Percentiles rank a stretch among this genome's conserved stretches.
Evolutionary conservation across 345 rosid genomes (phyloP).

Genomic region (Citrus australasica): DNA sequence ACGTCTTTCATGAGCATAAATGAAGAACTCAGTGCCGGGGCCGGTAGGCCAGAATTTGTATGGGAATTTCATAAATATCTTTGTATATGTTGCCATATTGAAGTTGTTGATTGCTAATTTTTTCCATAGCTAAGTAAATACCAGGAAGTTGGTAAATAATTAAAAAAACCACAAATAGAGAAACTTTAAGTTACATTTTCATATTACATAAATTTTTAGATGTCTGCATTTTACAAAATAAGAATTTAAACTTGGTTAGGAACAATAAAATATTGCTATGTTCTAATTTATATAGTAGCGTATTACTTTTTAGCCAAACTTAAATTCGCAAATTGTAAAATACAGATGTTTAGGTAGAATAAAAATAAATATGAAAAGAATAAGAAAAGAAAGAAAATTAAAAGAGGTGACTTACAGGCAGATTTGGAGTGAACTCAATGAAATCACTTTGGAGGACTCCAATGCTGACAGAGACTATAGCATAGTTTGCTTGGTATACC

Average conservation of each 20-base stretch:
- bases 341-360: too few species aligned
- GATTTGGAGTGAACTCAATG: constrained; percentile 23
- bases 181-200: too few species aligned
- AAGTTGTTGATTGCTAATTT: constrained; percentile 22
- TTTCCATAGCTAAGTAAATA: constrained; percentile 26
- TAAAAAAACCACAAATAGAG: not conserved
- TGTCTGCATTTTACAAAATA: too few species aligned
- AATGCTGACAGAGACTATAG: constrained; percentile 27
- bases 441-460: constrained; percentile 33
- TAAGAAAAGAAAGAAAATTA: too few species aligned
- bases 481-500: constrained; percentile 18
- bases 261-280: too few species aligned
- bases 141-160: not conserved
- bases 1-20: constrained; percentile 17
- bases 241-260: too few species aligned
- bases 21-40: constrained; percentile 29
- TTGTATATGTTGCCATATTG: constrained; percentile 30
- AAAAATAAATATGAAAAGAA: too few species aligned
- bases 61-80: constrained; percentile 33
- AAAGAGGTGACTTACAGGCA: constrained; percentile 16
- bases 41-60: constrained; percentile 33
- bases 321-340: too few species aligned
- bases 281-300: too few species aligned
- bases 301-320: too few species aligned
- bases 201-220: too few species aligned